phyloP scores from a whole-genome alignment of 805 yeast genomes.

The Saturnispora bothae region DNA sequence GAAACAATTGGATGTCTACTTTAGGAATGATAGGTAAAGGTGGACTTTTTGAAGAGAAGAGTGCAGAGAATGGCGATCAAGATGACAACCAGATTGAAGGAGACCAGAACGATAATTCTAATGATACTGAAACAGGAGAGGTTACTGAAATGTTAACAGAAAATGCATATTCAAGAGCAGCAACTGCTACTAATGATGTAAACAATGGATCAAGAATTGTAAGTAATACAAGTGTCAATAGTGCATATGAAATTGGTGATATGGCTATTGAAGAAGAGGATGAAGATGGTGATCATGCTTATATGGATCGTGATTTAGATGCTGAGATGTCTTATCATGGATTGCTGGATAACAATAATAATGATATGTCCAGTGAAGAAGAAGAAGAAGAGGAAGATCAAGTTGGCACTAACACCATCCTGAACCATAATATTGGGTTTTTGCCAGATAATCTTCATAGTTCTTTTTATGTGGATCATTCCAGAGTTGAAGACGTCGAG shows the following conservation, averaged over 20 bases:
- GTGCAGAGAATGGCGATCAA: slow-evolving; percentile 31
- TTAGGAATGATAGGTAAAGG: slow-evolving; percentile 25
- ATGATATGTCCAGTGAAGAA: slow-evolving; percentile 8
- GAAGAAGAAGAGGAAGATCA: neutral
- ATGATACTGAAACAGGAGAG: neutral
- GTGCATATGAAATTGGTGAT: slow-evolving; percentile 9
- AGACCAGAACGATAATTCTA: neutral
- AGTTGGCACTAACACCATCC: neutral
- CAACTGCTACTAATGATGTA: slow-evolving; percentile 7
- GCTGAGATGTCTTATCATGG: slow-evolving; percentile 36
- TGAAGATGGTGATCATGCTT: slow-evolving; percentile 1
- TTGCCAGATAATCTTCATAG: slow-evolving; percentile 9
- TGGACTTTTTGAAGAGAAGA: slow-evolving; percentile 17
- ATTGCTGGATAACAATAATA: slow-evolving; percentile 20
- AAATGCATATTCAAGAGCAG: slow-evolving; percentile 12
- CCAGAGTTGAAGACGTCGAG: neutral
- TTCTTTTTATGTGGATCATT: slow-evolving; percentile 10
- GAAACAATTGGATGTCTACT: slow-evolving; percentile 32
- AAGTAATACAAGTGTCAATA: slow-evolving; percentile 21
- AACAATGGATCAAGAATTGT: slow-evolving; percentile 10
- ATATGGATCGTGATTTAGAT: slow-evolving; percentile 35
- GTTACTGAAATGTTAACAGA: slow-evolving; percentile 16
- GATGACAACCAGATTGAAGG: too few species aligned
- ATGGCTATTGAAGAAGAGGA: slow-evolving; percentile 6
- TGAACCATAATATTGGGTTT: neutral